These are phyloP conservation scores for Eucalyptus shirleyi DNA, from an alignment of 345 rosid genomes.

Conservation along the genomic window DNA sequence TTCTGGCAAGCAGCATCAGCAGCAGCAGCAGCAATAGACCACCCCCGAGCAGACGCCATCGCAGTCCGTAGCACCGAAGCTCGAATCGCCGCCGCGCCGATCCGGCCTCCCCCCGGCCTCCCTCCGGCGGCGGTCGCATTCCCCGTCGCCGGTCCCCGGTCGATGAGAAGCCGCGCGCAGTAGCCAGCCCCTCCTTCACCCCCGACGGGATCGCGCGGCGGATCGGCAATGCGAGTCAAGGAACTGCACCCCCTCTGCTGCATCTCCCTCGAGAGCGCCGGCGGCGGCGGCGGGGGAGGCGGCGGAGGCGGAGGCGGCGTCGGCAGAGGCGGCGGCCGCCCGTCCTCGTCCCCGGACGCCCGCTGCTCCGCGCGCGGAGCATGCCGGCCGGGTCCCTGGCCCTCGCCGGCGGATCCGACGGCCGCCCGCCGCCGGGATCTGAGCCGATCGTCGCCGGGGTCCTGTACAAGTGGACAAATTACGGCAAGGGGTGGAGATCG, in stretches of 20 bases:
- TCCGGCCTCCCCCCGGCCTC: background rate
- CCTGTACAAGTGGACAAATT: constrained; percentile 94
- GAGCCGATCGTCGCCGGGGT: constrained; percentile 72
- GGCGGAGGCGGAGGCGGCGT: background rate
- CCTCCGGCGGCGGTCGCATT: background rate
- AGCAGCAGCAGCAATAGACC: background rate
- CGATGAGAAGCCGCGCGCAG: background rate
- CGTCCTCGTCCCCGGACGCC: constrained; percentile 20
- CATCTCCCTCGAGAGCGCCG: constrained; percentile 67
- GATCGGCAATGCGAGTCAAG: constrained; percentile 59
- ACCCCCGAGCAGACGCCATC: background rate
- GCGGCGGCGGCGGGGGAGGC: constrained; percentile 19
- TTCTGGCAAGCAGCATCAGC: background rate
- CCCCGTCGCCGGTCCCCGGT: background rate
- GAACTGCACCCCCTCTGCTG: constrained; percentile 97
- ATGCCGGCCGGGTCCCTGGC: constrained; percentile 33
- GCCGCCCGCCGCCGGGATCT: constrained; percentile 24
- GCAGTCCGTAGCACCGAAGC: background rate
- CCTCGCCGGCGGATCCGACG: constrained; percentile 27
- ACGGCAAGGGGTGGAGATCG: constrained; percentile 98
- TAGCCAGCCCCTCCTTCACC: background rate
- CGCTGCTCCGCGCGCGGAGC: constrained; percentile 47
- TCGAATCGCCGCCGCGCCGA: background rate
- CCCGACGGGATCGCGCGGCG: background rate
- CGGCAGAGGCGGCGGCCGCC: constrained; percentile 12